These are phyloP conservation scores for Bacidia gigantensis DNA, from an alignment of 495 filamentous ascomycete species.

Conservation along the genomic window DNA sequence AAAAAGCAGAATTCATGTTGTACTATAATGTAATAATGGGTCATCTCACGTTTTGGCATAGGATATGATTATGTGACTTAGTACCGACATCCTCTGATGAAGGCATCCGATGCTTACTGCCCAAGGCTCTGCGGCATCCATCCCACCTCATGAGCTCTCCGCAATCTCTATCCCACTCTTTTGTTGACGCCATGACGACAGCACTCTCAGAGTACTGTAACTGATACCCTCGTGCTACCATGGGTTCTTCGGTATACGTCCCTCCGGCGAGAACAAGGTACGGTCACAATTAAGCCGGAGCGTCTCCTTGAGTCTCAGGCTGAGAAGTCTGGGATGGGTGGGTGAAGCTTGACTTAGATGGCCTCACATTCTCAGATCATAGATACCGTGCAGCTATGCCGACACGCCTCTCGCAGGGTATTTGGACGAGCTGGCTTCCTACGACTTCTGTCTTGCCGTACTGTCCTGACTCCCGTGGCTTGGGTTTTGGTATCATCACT, in stretches of 20 bases:
- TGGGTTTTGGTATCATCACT: too few relatives aligned
- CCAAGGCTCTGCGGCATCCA: too few relatives aligned
- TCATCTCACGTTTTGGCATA: neutral
- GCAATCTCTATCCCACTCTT: neutral
- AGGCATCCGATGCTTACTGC: too few relatives aligned
- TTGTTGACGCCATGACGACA: constrained; percentile 39
- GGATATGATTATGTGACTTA: neutral
- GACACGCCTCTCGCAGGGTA: neutral
- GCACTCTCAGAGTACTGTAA: constrained; percentile 38
- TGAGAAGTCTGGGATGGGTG: constrained; percentile 68
- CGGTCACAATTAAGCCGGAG: constrained; percentile 96
- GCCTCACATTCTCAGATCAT: constrained; percentile 37
- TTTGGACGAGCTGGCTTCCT: neutral
- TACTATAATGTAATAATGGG: constrained; percentile 47
- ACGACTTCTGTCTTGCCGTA: neutral
- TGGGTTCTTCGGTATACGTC: constrained; percentile 40
- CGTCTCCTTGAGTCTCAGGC: constrained; percentile 59
- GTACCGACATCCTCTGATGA: too few relatives aligned
- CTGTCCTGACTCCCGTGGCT: too few relatives aligned
- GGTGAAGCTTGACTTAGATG: constrained; percentile 87
- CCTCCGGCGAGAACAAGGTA: constrained; percentile 38
- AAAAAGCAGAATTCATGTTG: constrained; percentile 98
- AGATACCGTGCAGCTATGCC: too few relatives aligned
- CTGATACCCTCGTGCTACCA: constrained; percentile 30
- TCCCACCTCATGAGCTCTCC: too few relatives aligned